Evolutionary conservation across 2,329 filamentous ascomycete species (phyloP).

Genomic region (Fusarium sp.): DNA sequence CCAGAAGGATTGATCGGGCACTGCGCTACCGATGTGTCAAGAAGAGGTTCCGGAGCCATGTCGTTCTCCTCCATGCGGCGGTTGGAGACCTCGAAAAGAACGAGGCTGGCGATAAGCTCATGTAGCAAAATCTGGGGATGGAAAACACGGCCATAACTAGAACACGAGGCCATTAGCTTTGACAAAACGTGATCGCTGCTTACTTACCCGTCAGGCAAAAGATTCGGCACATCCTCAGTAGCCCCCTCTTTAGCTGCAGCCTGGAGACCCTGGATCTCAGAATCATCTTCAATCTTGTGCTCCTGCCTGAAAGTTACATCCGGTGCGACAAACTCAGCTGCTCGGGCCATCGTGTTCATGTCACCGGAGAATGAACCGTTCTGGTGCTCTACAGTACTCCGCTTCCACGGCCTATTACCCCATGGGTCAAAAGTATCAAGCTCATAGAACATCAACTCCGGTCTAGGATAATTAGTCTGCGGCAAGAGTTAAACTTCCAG

Average conservation of each 20-base stretch:
- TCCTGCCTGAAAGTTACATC: neutral
- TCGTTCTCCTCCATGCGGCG: neutral
- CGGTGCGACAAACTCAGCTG: neutral
- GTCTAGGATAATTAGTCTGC: neutral
- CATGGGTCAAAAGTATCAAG: neutral
- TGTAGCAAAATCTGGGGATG: constrained; percentile 8
- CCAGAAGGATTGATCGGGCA: neutral
- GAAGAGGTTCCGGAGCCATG: neutral
- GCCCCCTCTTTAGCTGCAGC: neutral
- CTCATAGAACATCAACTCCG: constrained; percentile 17
- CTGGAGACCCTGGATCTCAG: neutral
- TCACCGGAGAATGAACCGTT: neutral
- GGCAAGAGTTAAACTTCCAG: accelerated
- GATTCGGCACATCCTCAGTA: neutral
- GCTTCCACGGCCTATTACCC: constrained; percentile 1
- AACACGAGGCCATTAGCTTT: too few relatives aligned
- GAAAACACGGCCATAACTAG: constrained; percentile 6
- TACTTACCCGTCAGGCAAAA: constrained; percentile 12
- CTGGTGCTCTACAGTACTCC: neutral
- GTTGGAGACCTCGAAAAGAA: constrained; percentile 5
- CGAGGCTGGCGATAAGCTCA: neutral
- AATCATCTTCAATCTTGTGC: neutral
- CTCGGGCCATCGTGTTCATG: neutral
- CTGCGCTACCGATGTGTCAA: neutral
- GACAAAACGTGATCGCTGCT: neutral